Base-by-base conservation (phyloP, 31 red algal species). In the Odonthalia washingtoniensis region DNA sequence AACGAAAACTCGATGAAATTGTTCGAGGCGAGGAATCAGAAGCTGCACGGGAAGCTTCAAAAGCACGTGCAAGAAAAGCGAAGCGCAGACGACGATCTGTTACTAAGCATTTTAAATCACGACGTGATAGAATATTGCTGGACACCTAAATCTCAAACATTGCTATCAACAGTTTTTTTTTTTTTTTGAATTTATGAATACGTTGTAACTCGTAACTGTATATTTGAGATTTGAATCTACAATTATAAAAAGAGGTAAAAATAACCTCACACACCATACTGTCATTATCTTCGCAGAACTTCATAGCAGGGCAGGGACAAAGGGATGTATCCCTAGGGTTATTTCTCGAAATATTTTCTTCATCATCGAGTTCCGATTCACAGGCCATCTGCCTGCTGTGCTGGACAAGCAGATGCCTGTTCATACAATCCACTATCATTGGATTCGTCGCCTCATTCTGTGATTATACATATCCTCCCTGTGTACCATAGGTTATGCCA, bases 91-190 rank as follows among this genome's bases (percentile, higher is more conserved):
- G 88, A 30, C 87, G 89, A 84, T 77, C 87, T 17, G 66, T 97
- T 4, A 97, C 94, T 73, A 97, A 97, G 60, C 91, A 97, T 70
- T 97, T 82, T 78, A 97, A 97, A 38, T 92, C 89, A 2, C 89
- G 94, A 45, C 27, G 78, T 3, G 94, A 96, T 67, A 90, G 45
- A 36, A 83, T 78, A 41, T 39, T 87, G 61, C 69, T 93, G 74
- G 74, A 46, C 4, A 70, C n/a, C 68, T 69, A 33, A 38, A 5
- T 35, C 1, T 2, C 31, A 16, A 2, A 28, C 14, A 65, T 44
- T 28, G 72, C 21, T 14, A 57, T 57, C 21, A 14, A 14, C 49
- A 9, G 21, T 57, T 57, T 14, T 57, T 57, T 57, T 70, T 52
- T 4, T 35, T n/a, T 62, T 26, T 3, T 31, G 3, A 5, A 80